Base-by-base conservation (phyloP, 148 eudicot species). In the Cornus kousa region DNA sequence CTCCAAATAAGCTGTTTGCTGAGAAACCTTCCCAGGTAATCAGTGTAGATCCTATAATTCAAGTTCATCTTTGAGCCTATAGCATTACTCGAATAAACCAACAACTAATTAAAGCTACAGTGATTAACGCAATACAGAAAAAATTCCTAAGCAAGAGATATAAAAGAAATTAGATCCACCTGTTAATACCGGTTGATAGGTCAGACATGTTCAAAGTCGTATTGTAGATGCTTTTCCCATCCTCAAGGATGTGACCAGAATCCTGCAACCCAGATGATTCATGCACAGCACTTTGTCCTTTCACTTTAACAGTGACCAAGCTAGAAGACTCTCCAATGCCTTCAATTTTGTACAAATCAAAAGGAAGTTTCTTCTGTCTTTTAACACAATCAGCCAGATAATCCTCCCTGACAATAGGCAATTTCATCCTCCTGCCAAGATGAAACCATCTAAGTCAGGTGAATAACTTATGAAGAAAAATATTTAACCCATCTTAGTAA, bases 181-280 rank as follows among this genome's bases (percentile, higher is more conserved):
- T 97, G 89, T 97, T 94, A 75, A 91, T 67, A 71, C 99, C 99
- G 65, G 95, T 88, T 31, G 97, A 90, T 31, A 97, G 87, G 82
- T 97, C 99, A 77, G 99, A 94, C 90, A 92, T 71, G 82, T 88
- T 97, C 83, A 97, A 80, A 74, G 98, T 97, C 24, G 99, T 97
- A 86, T 92, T 97, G 80, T 94, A 92, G 39, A 97, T 92, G 89
- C 87, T 97, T 46, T 87, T 89, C 79, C 98, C 97, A 76, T 89
- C 94, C 87, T 94, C 99, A 70, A 97, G 91, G 79, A 97, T 94
- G 87, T 97, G 99, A 68, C 99, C 97, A 57, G 89, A 79, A 82
- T 97, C 94, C 84, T 90, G 97, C 80, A 92, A 77, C 35, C 92
- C 94, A 70, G 97, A 92, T 70, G 94, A 71, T 78, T 90, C 97